Base-by-base conservation (phyloP, 2,329 filamentous ascomycete genomes). In the Fusarium denticulatum region DNA sequence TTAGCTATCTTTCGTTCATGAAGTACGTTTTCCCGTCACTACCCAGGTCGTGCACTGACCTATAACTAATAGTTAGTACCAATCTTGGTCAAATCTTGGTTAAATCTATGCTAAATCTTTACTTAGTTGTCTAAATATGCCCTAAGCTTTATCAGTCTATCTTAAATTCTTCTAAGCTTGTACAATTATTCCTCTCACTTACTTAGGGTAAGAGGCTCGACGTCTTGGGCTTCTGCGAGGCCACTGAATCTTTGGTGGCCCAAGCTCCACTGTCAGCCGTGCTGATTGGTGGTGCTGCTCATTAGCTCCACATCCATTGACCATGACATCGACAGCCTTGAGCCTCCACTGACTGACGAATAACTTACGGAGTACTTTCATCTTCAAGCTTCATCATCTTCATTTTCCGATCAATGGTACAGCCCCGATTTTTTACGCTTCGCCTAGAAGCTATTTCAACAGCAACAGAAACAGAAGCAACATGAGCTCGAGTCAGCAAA, bases 401-500 rank as follows among this genome's bases (percentile, higher is more conserved):
- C 46, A 56, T 30, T 26, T 18, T 22, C 22, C 42, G 18, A 42
- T 55, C 24, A 22, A 60, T 68, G 53, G 59, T 47, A 42, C 55
- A 37, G 5, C n/a, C 13, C 7, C 47, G 26, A n/a, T 14, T 49
- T 28, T 13, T 36, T 12, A n/a, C n/a, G 49, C 49, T 68, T 63
- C 47, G 20, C 6, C 42, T 6, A 37, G 47, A 61, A 60, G 55
- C 37, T 24, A 39, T 32, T 9, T n/a, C 10, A 4, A 18, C 22
- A 32, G 11, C 14, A 32, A 15, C 20, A 22, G 9, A 11, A n/a
- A 50, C 13, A 40, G 22, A 8, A 49, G 11, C 40, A 68, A 69
- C 45, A 69, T 69, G 67, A 69, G 34, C 26, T 42, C 24, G n/a
- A 57, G 37, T 12, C 15, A 32, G 18, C 50, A 69, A 69, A 52